These are phyloP conservation scores for Chernovozyma aurita DNA, from an alignment of 1,139 yeast species.

Conservation along the genomic window DNA sequence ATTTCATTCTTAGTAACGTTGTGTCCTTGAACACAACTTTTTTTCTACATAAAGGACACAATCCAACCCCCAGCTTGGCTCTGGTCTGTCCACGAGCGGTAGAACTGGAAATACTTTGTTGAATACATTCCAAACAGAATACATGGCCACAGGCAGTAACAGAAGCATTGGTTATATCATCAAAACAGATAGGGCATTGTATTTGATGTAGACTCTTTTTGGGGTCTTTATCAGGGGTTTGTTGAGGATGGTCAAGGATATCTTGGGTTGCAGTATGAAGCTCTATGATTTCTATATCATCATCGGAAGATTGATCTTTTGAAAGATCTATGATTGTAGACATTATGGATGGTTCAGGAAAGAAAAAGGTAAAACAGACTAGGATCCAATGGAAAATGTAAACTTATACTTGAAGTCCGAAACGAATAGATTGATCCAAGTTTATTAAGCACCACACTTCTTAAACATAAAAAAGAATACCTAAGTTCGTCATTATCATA, in stretches of 20 bases:
- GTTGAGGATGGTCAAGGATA: conserved; percentile 27
- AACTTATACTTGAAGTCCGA: no score
- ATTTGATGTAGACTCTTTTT: conserved; percentile 33
- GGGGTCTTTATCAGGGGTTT: conserved; percentile 15
- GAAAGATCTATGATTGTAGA: conserved; percentile 3
- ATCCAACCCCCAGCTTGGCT: conserved; percentile 34
- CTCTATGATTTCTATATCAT: conserved; percentile 37
- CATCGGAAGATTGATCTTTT: conserved; percentile 14
- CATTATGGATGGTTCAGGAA: neutral
- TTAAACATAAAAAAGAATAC: no score
- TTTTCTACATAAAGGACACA: conserved; percentile 45
- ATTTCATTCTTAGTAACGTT: conserved; percentile 30
- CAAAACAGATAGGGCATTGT: conserved; percentile 47
- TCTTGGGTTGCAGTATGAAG: conserved; percentile 33
- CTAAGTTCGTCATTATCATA: no score
- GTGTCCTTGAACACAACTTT: conserved; percentile 38
- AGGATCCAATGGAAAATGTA: no score
- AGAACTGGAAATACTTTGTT: conserved; percentile 38
- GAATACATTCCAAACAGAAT: conserved; percentile 43
- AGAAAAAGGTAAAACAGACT: no score
- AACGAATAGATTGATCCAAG: no score
- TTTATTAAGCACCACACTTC: no score
- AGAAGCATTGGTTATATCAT: conserved; percentile 36
- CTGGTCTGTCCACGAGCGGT: conserved; percentile 40
- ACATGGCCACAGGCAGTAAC: conserved; percentile 44